Percentiles rank a stretch among this genome's conserved stretches.
Evolutionary conservation across 352 stramenopile genomes (phyloP).

Genomic region (Phytophthora hibernalis): DNA sequence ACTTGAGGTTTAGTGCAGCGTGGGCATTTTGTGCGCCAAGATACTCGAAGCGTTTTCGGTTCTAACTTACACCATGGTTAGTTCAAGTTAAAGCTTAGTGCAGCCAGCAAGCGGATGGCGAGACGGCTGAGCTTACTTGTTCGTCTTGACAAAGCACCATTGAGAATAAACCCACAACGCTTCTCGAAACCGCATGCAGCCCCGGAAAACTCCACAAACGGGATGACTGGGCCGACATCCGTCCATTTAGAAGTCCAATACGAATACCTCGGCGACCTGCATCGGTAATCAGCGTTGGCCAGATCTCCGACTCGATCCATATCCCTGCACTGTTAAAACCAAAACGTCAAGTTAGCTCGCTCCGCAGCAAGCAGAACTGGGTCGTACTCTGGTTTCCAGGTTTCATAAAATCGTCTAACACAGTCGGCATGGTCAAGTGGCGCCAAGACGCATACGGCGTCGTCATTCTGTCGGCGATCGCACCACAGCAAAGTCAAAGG

Average conservation of each 20-base stretch:
- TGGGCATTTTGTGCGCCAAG: constrained; percentile 47
- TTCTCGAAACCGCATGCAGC: constrained; percentile 30
- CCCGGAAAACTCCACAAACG: constrained; percentile 58
- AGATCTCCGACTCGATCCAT: constrained; percentile 87
- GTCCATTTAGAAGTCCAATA: constrained; percentile 72
- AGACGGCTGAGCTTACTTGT: constrained; percentile 34
- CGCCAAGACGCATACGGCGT: constrained; percentile 64
- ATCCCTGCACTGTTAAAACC: constrained; percentile 53
- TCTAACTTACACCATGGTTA: constrained; percentile 37
- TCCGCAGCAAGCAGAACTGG: background rate
- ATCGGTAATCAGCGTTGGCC: constrained; percentile 74
- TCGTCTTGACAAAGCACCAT: constrained; percentile 73
- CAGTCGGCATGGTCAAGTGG: constrained; percentile 62
- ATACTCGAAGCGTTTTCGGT: constrained; percentile 49
- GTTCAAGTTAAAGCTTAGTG: background rate
- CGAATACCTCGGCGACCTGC: constrained; percentile 50
- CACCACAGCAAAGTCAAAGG: background rate
- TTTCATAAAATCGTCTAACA: constrained; percentile 68
- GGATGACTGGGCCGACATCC: constrained; percentile 64
- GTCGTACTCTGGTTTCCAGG: constrained; percentile 65
- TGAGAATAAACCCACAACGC: constrained; percentile 49
- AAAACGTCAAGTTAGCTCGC: background rate
- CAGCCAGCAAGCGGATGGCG: background rate
- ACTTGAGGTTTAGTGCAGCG: constrained; percentile 70
- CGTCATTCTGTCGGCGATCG: constrained; percentile 24